These are phyloP conservation scores for Skeletonema potamos DNA, from an alignment of 108 stramenopile genomes.

Conservation along the genomic window DNA sequence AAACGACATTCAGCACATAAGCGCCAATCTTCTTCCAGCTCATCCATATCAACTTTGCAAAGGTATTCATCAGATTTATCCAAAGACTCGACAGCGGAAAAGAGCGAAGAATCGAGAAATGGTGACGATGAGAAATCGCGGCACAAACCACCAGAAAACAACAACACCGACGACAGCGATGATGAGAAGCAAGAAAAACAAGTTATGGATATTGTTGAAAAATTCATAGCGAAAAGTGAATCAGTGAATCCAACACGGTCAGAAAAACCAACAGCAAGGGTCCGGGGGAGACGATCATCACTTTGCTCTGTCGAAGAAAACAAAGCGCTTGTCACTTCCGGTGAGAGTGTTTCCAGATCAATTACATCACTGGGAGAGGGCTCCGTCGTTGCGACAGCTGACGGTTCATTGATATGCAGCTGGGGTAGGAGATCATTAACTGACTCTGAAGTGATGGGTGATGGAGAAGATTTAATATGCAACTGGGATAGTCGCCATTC, in stretches of 20 bases:
- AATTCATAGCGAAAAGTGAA: neutral
- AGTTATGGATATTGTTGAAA: neutral
- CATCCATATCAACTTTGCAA: neutral
- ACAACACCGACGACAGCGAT: neutral
- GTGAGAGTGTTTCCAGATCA: neutral
- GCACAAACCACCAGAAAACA: neutral
- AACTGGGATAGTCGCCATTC: neutral
- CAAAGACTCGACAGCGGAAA: neutral
- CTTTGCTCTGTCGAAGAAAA: neutral
- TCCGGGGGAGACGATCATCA: neutral
- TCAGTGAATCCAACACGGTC: neutral
- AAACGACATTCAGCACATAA: neutral
- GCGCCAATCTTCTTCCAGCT: neutral
- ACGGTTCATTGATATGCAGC: conserved; percentile 4
- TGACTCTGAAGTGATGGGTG: neutral
- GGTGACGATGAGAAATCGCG: neutral
- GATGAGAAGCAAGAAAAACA: neutral
- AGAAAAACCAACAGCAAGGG: neutral
- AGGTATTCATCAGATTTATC: neutral
- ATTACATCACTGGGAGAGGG: neutral
- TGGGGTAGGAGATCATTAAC: neutral
- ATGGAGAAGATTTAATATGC: conserved; percentile 5
- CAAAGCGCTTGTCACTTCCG: neutral
- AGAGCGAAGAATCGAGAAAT: neutral
- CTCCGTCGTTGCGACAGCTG: neutral